phyloP scores from a whole-genome alignment of 345 rosid genomes.

The Euclidium syriacum region DNA sequence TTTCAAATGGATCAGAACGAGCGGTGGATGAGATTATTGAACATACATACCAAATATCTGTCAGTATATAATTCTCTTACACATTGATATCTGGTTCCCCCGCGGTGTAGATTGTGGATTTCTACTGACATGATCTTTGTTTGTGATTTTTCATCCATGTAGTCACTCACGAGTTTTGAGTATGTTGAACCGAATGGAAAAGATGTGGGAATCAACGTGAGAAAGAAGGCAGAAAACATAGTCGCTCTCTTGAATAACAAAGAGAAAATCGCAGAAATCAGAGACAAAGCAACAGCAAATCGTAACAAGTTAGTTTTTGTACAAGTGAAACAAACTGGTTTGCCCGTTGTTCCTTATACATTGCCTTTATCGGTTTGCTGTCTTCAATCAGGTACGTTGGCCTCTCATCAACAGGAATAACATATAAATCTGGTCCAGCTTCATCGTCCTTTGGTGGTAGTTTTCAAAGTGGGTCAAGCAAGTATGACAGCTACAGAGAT shows the following conservation, averaged over 20 bases:
- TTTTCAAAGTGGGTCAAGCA: conserved; percentile 49
- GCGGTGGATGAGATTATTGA: conserved; percentile 97
- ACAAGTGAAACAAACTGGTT: not conserved
- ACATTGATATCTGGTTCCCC: not conserved
- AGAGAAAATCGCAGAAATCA: conserved; percentile 85
- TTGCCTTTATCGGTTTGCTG: not conserved
- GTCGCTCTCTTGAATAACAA: conserved; percentile 62
- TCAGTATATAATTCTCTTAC: conserved; percentile 38
- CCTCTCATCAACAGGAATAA: conserved; percentile 76
- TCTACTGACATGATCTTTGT: conserved; percentile 21
- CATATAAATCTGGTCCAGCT: conserved; percentile 63
- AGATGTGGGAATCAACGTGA: conserved; percentile 86
- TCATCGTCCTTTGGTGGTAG: conserved; percentile 60
- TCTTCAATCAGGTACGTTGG: conserved; percentile 65
- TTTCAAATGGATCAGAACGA: conserved; percentile 96
- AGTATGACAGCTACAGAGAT: conserved; percentile 46
- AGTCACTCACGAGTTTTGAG: conserved; percentile 96
- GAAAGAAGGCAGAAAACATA: conserved; percentile 91
- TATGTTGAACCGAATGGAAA: conserved; percentile 94
- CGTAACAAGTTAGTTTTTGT: conserved; percentile 76
- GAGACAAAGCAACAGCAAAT: conserved; percentile 83
- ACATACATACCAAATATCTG: conserved; percentile 94
- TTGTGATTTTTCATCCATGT: conserved; percentile 27
- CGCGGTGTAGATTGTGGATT: conserved; percentile 4
- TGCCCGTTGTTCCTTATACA: not conserved